phyloP scores from a whole-genome alignment of 108 stramenopile genomes.

The Fistulifera pelliculosa region DNA sequence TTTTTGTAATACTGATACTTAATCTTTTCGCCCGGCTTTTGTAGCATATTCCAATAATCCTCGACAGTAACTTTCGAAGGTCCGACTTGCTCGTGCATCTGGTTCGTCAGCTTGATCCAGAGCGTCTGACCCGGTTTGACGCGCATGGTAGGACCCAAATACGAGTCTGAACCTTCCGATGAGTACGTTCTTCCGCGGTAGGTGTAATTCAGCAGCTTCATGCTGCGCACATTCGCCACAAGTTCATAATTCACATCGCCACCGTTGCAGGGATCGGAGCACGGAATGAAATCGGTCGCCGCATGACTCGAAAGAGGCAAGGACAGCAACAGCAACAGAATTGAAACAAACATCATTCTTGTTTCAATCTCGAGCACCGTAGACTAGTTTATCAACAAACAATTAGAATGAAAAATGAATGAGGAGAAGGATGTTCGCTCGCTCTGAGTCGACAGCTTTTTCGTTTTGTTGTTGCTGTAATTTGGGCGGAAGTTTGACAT shows the following conservation, averaged over 20 bases:
- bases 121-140: constrained; percentile 35
- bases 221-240: constrained; percentile 12
- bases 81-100: constrained; percentile 12
- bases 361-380: too few relatives aligned
- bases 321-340: too few relatives aligned
- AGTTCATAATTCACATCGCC: constrained; percentile 40
- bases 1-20: constrained; percentile 32
- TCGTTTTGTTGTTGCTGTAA: too few relatives aligned
- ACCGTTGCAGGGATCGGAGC: constrained; percentile 25
- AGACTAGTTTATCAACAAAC: too few relatives aligned
- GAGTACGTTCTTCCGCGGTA: constrained; percentile 29
- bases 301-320: too few relatives aligned
- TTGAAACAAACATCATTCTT: too few relatives aligned
- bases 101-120: constrained; percentile 33
- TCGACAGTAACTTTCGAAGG: background rate
- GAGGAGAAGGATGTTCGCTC: too few relatives aligned
- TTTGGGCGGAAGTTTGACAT: too few relatives aligned
- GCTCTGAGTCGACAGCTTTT: too few relatives aligned
- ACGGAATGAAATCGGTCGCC: too few relatives aligned
- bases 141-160: constrained; percentile 34
- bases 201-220: constrained; percentile 23
- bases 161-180: background rate
- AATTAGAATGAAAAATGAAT: too few relatives aligned
- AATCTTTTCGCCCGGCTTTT: constrained; percentile 31
- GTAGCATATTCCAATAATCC: constrained; percentile 34